A percentile compares a stretch with the other conserved stretches of the same genome.
phyloP scores from a whole-genome alignment of 192 early-diverging fungal species.

The Gigaspora rosea region DNA sequence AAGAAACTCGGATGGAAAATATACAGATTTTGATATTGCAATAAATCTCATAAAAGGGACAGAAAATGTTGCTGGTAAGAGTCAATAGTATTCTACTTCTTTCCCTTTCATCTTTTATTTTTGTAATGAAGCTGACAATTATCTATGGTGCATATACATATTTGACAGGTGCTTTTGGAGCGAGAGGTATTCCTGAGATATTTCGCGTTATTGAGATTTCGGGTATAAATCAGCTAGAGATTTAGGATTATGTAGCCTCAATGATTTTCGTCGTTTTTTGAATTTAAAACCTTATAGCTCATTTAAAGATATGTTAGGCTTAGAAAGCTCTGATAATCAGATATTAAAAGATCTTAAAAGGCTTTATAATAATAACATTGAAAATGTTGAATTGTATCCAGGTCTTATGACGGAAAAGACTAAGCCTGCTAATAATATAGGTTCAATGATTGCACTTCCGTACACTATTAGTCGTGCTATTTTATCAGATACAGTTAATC shows the following conservation, averaged over 20 bases:
- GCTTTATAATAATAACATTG: slow-evolving; percentile 41
- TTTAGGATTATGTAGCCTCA: slow-evolving; percentile 50
- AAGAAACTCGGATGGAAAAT: neutral
- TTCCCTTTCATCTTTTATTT: neutral
- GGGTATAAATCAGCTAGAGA: slow-evolving; percentile 48
- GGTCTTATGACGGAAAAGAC: slow-evolving; percentile 48
- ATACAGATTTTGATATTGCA: neutral
- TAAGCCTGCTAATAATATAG: slow-evolving; percentile 19
- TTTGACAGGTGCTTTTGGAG: slow-evolving; percentile 39
- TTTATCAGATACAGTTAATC: slow-evolving; percentile 49
- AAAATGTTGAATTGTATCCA: slow-evolving; percentile 53
- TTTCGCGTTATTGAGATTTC: slow-evolving; percentile 45
- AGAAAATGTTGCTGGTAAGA: slow-evolving; percentile 1
- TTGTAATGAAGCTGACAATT: neutral
- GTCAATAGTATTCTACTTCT: neutral
- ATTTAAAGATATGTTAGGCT: slow-evolving; percentile 38
- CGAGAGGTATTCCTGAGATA: slow-evolving; percentile 40
- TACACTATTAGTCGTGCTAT: slow-evolving; percentile 51
- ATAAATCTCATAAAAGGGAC: neutral
- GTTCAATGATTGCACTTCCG: slow-evolving; percentile 42
- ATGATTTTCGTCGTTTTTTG: slow-evolving; percentile 49
- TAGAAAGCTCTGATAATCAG: neutral
- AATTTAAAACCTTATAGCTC: slow-evolving; percentile 37
- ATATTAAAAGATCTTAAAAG: slow-evolving; percentile 37
- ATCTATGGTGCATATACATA: neutral